Percentiles rank a stretch among this genome's conserved stretches.
These are phyloP conservation scores for Colletotrichum navitas DNA, from an alignment of 2,329 filamentous ascomycete species.

Conservation along the genomic window DNA sequence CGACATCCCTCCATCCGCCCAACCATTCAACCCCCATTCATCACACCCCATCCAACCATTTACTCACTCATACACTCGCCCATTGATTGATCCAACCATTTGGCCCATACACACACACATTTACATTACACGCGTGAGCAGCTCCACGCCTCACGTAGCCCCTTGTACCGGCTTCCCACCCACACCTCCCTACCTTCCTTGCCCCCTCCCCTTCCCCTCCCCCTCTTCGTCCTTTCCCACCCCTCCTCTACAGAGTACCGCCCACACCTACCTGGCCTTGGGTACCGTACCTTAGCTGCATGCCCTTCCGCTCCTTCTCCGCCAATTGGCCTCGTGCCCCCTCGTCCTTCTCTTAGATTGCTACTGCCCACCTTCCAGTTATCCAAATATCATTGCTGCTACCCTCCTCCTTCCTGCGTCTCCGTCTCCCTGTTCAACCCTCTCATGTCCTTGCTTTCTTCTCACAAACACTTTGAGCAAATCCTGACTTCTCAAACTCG, in stretches of 20 bases:
- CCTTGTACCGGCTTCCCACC: slow-evolving; percentile 15
- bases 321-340: slow-evolving; percentile 55
- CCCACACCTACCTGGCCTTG: slow-evolving; percentile 19
- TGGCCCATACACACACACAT: neutral
- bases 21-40: slow-evolving; percentile 21
- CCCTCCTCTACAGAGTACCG: slow-evolving; percentile 27
- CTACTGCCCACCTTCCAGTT: slow-evolving; percentile 43
- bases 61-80: neutral
- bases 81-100: slow-evolving; percentile 25
- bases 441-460: slow-evolving; percentile 28
- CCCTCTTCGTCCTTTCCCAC: slow-evolving; percentile 27
- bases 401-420: slow-evolving; percentile 44
- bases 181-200: slow-evolving; percentile 22
- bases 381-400: slow-evolving; percentile 42
- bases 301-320: slow-evolving; percentile 60
- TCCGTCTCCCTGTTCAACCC: slow-evolving; percentile 41
- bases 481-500: slow-evolving; percentile 54
- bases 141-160: slow-evolving; percentile 15
- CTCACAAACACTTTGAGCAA: slow-evolving; percentile 18
- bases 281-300: slow-evolving; percentile 56
- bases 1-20: slow-evolving; percentile 22
- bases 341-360: slow-evolving; percentile 48
- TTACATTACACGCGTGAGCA: slow-evolving; percentile 17
- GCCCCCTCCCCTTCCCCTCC: neutral
- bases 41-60: slow-evolving; percentile 17